phyloP scores from a whole-genome alignment of 1,139 yeast genomes.

The Geotrichum aggregatum region DNA sequence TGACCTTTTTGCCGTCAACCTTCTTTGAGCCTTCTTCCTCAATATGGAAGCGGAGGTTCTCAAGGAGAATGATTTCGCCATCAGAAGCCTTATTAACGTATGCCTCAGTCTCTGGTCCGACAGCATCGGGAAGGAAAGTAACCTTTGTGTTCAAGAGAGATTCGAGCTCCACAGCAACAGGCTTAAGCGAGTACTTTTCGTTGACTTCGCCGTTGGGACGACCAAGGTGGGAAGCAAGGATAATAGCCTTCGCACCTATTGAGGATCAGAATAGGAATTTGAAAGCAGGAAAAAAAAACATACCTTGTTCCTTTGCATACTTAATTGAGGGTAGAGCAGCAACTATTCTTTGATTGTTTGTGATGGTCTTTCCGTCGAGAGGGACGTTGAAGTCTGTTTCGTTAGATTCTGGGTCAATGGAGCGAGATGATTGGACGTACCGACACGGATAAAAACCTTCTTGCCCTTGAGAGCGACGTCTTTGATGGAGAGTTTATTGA shows the following conservation, averaged over 20 bases:
- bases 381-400: slow-evolving; percentile 81
- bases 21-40: slow-evolving; percentile 94
- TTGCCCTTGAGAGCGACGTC: slow-evolving; percentile 81
- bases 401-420: slow-evolving; percentile 2
- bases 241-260: slow-evolving; percentile 72
- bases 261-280: background rate
- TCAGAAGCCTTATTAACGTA: slow-evolving; percentile 64
- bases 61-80: slow-evolving; percentile 78
- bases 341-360: slow-evolving; percentile 97
- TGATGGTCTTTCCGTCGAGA: slow-evolving; percentile 88
- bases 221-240: slow-evolving; percentile 93
- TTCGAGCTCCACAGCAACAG: slow-evolving; percentile 82
- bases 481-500: slow-evolving; percentile 84
- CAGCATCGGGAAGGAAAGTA: slow-evolving; percentile 78
- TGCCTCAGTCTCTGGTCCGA: slow-evolving; percentile 78
- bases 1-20: slow-evolving; percentile 81
- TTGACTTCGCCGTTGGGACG: slow-evolving; percentile 91
- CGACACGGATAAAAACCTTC: slow-evolving; percentile 94
- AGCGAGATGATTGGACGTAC: slow-evolving; percentile 25
- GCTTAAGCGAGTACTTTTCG: slow-evolving; percentile 82
- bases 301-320: slow-evolving; percentile 72
- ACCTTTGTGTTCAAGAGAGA: slow-evolving; percentile 67
- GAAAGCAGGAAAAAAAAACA: background rate
- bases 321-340: slow-evolving; percentile 97
- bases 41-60: slow-evolving; percentile 94